Evolutionary conservation across 2,329 filamentous ascomycete genomes (phyloP).

Genomic region (Orbilia brochopaga): DNA sequence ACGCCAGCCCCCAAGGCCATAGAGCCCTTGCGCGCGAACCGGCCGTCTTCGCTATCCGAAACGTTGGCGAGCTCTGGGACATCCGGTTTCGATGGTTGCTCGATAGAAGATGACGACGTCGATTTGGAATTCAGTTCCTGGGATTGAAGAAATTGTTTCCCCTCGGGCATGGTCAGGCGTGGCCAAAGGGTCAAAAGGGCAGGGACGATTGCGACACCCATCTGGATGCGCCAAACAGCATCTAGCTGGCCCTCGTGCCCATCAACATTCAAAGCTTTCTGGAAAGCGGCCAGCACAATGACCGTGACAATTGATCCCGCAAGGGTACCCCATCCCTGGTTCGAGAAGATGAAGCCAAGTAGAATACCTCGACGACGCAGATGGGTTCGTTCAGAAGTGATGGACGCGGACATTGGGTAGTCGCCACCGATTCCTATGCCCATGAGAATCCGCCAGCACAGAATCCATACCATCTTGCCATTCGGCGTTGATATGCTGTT

Average conservation of each 20-base stretch:
- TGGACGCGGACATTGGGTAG: conserved; percentile 81
- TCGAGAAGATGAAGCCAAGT: conserved; percentile 54
- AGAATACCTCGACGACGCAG: conserved; percentile 47
- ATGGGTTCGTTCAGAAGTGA: conserved; percentile 72
- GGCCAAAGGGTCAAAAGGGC: conserved; percentile 53
- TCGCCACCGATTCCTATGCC: conserved; percentile 81
- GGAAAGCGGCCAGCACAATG: conserved; percentile 54
- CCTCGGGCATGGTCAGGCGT: conserved; percentile 55
- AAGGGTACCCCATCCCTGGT: conserved; percentile 54
- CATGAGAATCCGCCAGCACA: conserved; percentile 82
- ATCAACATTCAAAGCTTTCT: conserved; percentile 50
- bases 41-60: conserved; percentile 59
- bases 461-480: conserved; percentile 65
- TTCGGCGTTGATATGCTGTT: conserved; percentile 43
- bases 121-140: conserved; percentile 52
- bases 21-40: conserved; percentile 24
- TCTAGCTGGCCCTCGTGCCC: conserved; percentile 49
- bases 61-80: conserved; percentile 7
- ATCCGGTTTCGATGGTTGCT: conserved; percentile 10
- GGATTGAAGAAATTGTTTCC: conserved; percentile 53
- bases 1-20: conserved; percentile 32
- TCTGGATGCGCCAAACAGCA: conserved; percentile 52
- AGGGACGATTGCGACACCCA: conserved; percentile 54
- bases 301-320: conserved; percentile 54
- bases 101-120: conserved; percentile 31